Evolutionary conservation across 768 basidiomycete genomes (phyloP).

Genomic region (Tephrocybe sp.): DNA sequence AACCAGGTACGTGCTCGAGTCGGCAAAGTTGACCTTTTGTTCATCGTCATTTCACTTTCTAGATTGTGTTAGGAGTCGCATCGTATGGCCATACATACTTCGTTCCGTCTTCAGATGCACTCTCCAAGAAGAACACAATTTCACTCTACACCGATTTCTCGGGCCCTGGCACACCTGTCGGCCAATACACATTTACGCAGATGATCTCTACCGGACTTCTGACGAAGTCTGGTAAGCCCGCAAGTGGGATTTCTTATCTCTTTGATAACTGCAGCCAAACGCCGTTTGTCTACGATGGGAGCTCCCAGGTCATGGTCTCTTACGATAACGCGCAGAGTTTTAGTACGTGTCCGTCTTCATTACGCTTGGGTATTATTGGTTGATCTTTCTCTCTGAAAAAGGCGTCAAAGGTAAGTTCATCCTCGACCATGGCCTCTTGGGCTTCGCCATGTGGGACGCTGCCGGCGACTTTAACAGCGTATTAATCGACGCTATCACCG

Average conservation of each 20-base stretch:
- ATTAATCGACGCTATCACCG: slow-evolving; percentile 52
- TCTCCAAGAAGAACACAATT: slow-evolving; percentile 24
- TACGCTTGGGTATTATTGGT: background rate
- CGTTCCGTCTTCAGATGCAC: slow-evolving; percentile 38
- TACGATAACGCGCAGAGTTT: slow-evolving; percentile 67
- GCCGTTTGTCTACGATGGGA: slow-evolving; percentile 68
- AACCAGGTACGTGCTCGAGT: slow-evolving; percentile 22
- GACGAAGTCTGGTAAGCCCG: slow-evolving; percentile 38
- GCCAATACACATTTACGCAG: slow-evolving; percentile 60
- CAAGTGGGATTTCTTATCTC: slow-evolving; percentile 46
- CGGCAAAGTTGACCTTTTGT: background rate
- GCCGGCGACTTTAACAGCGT: slow-evolving; percentile 57
- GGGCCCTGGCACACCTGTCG: slow-evolving; percentile 31
- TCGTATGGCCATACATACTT: slow-evolving; percentile 75
- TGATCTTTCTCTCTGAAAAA: slow-evolving; percentile 15
- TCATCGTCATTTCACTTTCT: background rate
- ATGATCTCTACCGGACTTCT: slow-evolving; percentile 57
- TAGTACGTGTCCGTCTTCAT: slow-evolving; percentile 21
- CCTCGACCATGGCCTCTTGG: slow-evolving; percentile 45
- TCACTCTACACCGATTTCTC: slow-evolving; percentile 49
- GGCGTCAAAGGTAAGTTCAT: slow-evolving; percentile 63
- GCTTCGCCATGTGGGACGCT: slow-evolving; percentile 69
- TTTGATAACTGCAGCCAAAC: slow-evolving; percentile 74
- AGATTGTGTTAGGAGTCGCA: slow-evolving; percentile 78
- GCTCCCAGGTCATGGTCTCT: slow-evolving; percentile 55